Evolutionary conservation across 495 filamentous ascomycete genomes (phyloP), one percentile per base, ranked within the genome.

Genomic region (Penicillium canariense): DNA sequence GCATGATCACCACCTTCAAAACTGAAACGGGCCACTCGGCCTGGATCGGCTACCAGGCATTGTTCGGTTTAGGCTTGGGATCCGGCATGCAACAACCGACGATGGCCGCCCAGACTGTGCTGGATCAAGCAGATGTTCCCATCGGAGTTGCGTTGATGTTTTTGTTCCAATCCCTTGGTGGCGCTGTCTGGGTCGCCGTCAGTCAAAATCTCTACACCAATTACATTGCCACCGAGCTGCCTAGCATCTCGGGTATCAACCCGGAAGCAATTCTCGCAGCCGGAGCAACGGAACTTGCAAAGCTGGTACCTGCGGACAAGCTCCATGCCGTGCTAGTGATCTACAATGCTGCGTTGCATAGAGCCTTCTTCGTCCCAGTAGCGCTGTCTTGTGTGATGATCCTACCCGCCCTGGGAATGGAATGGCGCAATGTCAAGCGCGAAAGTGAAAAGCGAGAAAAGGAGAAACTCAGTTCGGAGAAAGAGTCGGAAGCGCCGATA

Each of bases 51-150:
- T 90, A 83, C 60, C 81, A 89, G 62, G 75, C 88, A 48, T 54
- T 91, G n/a, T 81, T 77, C 47, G 89, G 89, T 30, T 76, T 87
- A 10, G 89, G 88, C 6, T 62, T 90, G 5, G 89, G 89, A 0
- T 69, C 82, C 8, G 87, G 87, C n/a, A 81, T 90, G 79, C 88
- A 91, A 63, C 81, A 85, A 40, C 69, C 81, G 0, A 75, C 74
- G 20, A 75, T 90, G 34, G 85, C 85, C 6, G 82, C 82, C 6
- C 87, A 90, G 58, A 80, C 84, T 0, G 74, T 81, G 2, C 77
- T 90, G 5, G 64, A 75, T 0, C 66, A 65, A 22, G 68, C 72
- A 10, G 84, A 89, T 57, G 75, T 88, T 10, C 69, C 84, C 7
- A 84, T 78, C 3, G 86, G 85, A 22, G 75, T 85, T 22, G 73